A percentile compares a stretch with the other conserved stretches of the same genome.
These are phyloP conservation scores for Peterozyma xylosa DNA, from an alignment of 805 yeast genomes.

Conservation along the genomic window DNA sequence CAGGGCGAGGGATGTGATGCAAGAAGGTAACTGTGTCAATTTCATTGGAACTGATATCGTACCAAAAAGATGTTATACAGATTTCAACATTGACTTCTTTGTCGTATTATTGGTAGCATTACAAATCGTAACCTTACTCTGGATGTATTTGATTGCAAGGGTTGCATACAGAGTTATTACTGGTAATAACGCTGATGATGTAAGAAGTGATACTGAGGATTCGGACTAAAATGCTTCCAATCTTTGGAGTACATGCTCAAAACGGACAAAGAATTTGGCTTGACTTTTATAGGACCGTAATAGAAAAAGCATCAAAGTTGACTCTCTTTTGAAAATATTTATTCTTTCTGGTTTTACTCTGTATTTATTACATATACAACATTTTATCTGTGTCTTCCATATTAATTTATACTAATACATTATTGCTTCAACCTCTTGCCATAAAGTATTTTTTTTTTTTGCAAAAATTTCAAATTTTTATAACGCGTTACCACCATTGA, in stretches of 20 bases:
- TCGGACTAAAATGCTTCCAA: slow-evolving; percentile 15
- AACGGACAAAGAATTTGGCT: not conserved
- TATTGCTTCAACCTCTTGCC: too few species aligned
- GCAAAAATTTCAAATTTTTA: too few species aligned
- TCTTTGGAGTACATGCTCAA: not conserved
- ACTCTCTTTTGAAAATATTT: too few species aligned
- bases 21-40: slow-evolving; percentile 30
- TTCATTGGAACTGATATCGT: slow-evolving; percentile 11
- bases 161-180: slow-evolving; percentile 64
- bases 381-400: too few species aligned
- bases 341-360: too few species aligned
- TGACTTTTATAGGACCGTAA: too few species aligned
- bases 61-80: slow-evolving; percentile 44
- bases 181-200: slow-evolving; percentile 79
- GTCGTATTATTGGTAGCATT: slow-evolving; percentile 52
- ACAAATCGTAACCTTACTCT: slow-evolving; percentile 56
- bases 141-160: slow-evolving; percentile 69
- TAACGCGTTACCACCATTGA: too few species aligned
- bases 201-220: slow-evolving; percentile 76
- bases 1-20: slow-evolving; percentile 38
- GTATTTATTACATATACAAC: too few species aligned
- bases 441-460: too few species aligned
- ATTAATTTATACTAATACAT: too few species aligned
- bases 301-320: too few species aligned
- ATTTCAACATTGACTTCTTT: slow-evolving; percentile 36